Base-by-base conservation (phyloP, 495 filamentous ascomycete genomes). In the Penicillium arizonense region DNA sequence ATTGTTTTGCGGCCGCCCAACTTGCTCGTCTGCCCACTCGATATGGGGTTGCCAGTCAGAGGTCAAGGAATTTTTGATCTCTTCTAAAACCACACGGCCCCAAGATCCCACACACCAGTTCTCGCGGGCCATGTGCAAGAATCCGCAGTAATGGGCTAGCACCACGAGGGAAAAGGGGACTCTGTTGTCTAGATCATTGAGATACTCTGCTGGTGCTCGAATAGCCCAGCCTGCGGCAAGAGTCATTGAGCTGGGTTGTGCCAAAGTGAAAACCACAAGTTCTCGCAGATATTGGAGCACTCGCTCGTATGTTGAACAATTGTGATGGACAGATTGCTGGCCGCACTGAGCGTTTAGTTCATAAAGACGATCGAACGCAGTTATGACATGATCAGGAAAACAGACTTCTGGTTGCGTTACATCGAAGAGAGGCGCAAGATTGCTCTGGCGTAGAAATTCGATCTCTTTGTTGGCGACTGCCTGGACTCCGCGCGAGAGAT, bases 131-230 rank as follows among this genome's bases (percentile, higher is more conserved):
- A 61, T 21, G 24, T 64, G 53, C 4, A 67, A 23, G 18, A 67
- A 60, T 0, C 56, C 55, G 12, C 64, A 64, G 35, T 59, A 67
- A 39, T 67, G 61, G 7, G 64, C 64, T 33, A 62, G 51, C 7
- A 64, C 14, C 11, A 67, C 64, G 24, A 67, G 42, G 1, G 64
- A 55, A 36, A 67, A 41, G 11, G 64, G 61, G 3, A 47, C 41
- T 1, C 33, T 34, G 10, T 20, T 12, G n/a, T 39, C 53, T 4
- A 67, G 21, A n/a, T 57, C 52, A n/a, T 52, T 41, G 13, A 67
- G 33, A 41, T 52, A 67, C 0, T 51, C 37, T 3, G 50, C 35
- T 0, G 56, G 11, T 1, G 44, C 35, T 24, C 58, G 34, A 9
- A 67, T 67, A 11, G 64, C 61, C 57, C 56, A 63, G 0, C 61